These are phyloP conservation scores for Termitomyces sp. DNA, from an alignment of 768 basidiomycete genomes.

Conservation along the genomic window DNA sequence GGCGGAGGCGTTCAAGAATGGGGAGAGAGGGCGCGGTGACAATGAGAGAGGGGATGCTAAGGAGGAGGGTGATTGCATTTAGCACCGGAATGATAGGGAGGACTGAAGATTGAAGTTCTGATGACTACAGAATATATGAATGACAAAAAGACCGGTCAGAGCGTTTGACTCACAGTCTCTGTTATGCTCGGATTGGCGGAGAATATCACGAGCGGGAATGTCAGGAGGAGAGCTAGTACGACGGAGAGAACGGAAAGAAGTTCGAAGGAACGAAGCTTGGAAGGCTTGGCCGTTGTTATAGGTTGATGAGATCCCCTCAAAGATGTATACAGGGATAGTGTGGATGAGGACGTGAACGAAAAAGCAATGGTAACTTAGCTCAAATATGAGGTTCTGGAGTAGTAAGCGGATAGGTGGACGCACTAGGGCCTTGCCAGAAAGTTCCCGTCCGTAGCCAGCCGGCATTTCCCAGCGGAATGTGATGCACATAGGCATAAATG, in stretches of 20 bases:
- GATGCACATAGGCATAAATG: conserved; percentile 47
- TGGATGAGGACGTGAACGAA: conserved; percentile 60
- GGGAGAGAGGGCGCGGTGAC: conserved; percentile 53
- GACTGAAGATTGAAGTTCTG: conserved; percentile 12
- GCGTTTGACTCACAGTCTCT: conserved; percentile 28
- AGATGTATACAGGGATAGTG: conserved; percentile 63
- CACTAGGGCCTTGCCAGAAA: conserved; percentile 65
- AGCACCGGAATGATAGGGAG: conserved; percentile 37
- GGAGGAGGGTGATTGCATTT: conserved; percentile 47
- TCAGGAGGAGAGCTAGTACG: conserved; percentile 41
- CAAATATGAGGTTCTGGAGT: background rate
- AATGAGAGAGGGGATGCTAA: conserved; percentile 57
- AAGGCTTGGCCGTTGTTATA: conserved; percentile 37
- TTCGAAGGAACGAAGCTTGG: conserved; percentile 54
- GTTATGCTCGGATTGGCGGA: conserved; percentile 39
- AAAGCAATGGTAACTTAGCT: conserved; percentile 55
- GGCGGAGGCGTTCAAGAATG: conserved; percentile 39
- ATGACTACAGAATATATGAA: conserved; percentile 5
- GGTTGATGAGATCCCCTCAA: conserved; percentile 41
- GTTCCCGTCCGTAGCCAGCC: conserved; percentile 39
- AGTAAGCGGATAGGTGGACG: conserved; percentile 21
- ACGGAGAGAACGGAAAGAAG: conserved; percentile 50
- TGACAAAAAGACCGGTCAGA: background rate
- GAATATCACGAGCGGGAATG: conserved; percentile 57
- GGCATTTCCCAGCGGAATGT: conserved; percentile 32